Base-by-base conservation (phyloP, 371 early-diverging fungal genomes). In the Mortierella sp. region DNA sequence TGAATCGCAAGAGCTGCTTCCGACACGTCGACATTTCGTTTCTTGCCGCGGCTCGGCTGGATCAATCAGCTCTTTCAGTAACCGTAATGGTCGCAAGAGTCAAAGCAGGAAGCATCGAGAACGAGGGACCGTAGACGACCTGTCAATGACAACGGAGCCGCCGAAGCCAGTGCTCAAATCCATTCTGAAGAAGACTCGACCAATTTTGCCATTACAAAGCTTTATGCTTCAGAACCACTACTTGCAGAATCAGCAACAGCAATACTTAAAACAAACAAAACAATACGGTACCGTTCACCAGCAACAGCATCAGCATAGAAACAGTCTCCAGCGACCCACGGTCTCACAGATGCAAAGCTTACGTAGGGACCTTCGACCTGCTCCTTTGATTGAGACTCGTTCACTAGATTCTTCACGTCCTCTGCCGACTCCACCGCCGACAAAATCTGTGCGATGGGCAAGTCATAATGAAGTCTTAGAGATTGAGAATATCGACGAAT, bases 401-500 rank as follows among this genome's bases (percentile, higher is more conserved):
- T n/a, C n/a, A n/a, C 37, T 34, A 34, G 37, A 34, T 7, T 34
- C 37, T 14, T 3, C 37, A 0, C 70, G 70, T 2, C 70, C 70
- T 0, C 26, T 70, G 28, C 70, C 70, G 23, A 70, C 64, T 12
- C 64, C 70, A 14, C 70, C 70, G 6, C 19, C 32, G 3, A 44
- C 14, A 12, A 70, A 63, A 28, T 27, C 50, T 21, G 64, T 70
- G 31, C 58, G 50, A 6, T 70, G 63, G 63, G 64, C 61, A 9
- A 27, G 32, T 8, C 26, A 63, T 15, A 31, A 55, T 14, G 59
- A 63, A n/a, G 39, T 64, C 23, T 15, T 63, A 0, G 56, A 64
- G 46, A 70, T 70, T 21, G 64, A 70, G 8, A 61, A 58, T 32
- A 41, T 61, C 1, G 70, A 70, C 12, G 70, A 70, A 2, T 42